A percentile compares a stretch with the other conserved stretches of the same genome.
These are phyloP conservation scores for Wilcoxina mikolae DNA, from an alignment of 495 filamentous ascomycete genomes.

Conservation along the genomic window DNA sequence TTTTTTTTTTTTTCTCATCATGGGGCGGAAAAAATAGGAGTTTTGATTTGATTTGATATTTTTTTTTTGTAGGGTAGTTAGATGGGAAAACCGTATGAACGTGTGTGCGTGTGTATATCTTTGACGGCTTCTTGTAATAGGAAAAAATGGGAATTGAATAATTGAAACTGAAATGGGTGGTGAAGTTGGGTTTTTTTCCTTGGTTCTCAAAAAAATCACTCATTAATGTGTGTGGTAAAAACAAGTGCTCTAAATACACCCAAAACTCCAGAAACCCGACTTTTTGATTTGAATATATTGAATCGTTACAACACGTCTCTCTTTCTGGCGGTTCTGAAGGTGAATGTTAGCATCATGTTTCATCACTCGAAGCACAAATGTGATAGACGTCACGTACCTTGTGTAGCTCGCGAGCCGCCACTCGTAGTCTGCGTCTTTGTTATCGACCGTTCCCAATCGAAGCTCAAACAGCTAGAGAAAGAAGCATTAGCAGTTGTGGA, in stretches of 20 bases:
- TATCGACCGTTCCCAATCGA: slow-evolving; percentile 79
- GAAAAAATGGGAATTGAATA: too few relatives aligned
- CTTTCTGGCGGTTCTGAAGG: slow-evolving; percentile 2
- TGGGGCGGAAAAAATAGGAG: not conserved
- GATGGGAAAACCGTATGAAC: too few relatives aligned
- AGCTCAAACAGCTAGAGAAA: slow-evolving; percentile 73
- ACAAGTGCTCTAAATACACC: not conserved
- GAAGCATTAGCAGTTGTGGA: too few relatives aligned
- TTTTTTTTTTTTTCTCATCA: not conserved
- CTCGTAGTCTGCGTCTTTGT: slow-evolving; percentile 90
- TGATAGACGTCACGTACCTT: slow-evolving; percentile 31
- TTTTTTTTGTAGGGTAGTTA: too few relatives aligned
- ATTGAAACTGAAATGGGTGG: too few relatives aligned
- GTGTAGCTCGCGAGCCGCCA: slow-evolving; percentile 94
- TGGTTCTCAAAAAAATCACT: too few relatives aligned
- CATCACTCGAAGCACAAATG: not conserved
- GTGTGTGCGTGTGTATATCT: too few relatives aligned
- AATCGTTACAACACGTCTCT: not conserved
- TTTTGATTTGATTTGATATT: not conserved
- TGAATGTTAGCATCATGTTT: not conserved
- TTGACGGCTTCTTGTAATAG: too few relatives aligned
- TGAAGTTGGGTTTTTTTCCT: too few relatives aligned
- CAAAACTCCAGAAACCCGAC: not conserved
- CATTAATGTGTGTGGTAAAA: too few relatives aligned
- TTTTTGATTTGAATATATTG: not conserved